These are phyloP conservation scores for Nitzschia sp. DNA, from an alignment of 108 stramenopile species.

Conservation along the genomic window DNA sequence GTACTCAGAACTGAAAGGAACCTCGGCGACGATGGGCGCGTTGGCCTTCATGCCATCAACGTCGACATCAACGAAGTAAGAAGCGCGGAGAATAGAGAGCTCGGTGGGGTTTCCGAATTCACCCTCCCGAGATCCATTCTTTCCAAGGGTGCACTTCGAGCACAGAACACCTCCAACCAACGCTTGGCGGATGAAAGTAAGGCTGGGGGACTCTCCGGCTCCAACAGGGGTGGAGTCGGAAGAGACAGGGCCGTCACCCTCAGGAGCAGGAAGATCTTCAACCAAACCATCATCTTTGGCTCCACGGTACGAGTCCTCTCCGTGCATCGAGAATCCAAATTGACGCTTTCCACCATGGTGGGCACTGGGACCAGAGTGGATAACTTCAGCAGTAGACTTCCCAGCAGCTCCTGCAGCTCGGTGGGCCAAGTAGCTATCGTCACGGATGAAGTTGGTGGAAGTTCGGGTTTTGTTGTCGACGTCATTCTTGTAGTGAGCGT, in stretches of 20 bases:
- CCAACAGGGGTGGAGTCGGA: slow-evolving; percentile 34
- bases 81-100: slow-evolving; percentile 66
- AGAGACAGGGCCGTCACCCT: slow-evolving; percentile 6
- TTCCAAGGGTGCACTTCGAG: slow-evolving; percentile 60
- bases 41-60: slow-evolving; percentile 41
- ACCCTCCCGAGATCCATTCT: slow-evolving; percentile 56
- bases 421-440: slow-evolving; percentile 54
- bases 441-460: slow-evolving; percentile 57
- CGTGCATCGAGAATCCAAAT: slow-evolving; percentile 12
- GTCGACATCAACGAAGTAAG: slow-evolving; percentile 57
- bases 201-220: slow-evolving; percentile 51
- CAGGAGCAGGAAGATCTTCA: slow-evolving; percentile 18
- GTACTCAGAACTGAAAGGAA: slow-evolving; percentile 72
- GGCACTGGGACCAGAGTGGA: slow-evolving; percentile 28
- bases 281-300: slow-evolving; percentile 9
- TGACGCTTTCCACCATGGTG: slow-evolving; percentile 2
- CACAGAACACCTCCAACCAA: slow-evolving; percentile 67
- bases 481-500: slow-evolving; percentile 66
- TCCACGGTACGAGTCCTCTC: slow-evolving; percentile 2
- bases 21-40: slow-evolving; percentile 58
- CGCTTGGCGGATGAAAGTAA: slow-evolving; percentile 48
- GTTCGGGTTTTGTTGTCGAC: slow-evolving; percentile 51
- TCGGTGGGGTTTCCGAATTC: slow-evolving; percentile 79
- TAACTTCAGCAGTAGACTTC: slow-evolving; percentile 27
- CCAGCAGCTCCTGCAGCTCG: slow-evolving; percentile 37